phyloP scores from a whole-genome alignment of 495 filamentous ascomycete genomes.

The Geoglossum glabrum region DNA sequence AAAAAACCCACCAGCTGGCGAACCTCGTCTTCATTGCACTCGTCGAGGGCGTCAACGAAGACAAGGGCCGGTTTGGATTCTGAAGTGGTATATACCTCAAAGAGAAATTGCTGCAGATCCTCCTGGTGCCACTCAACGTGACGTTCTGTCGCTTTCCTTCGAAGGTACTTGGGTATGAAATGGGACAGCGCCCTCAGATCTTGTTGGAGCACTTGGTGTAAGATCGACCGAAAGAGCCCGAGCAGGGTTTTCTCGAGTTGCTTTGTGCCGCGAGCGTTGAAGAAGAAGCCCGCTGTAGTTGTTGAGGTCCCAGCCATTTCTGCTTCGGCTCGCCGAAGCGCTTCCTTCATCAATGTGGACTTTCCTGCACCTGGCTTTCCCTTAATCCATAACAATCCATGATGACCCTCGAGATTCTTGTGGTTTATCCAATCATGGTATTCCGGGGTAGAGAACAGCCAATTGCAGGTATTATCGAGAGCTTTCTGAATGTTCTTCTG shows the following conservation, averaged over 20 bases:
- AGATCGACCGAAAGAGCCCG: slow-evolving; percentile 10
- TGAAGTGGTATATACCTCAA: too few relatives aligned
- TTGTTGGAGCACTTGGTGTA: not conserved
- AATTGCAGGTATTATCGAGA: slow-evolving; percentile 3
- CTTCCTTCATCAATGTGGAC: slow-evolving; percentile 26
- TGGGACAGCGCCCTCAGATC: too few relatives aligned
- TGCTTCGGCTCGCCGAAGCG: slow-evolving; percentile 1
- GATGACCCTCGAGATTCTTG: too few relatives aligned
- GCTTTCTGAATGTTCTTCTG: not conserved
- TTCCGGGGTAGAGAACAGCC: slow-evolving; percentile 12
- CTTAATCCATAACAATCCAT: slow-evolving; percentile 17
- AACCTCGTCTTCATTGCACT: slow-evolving; percentile 19
- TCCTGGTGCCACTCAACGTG: too few relatives aligned
- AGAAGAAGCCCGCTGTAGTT: slow-evolving; percentile 8
- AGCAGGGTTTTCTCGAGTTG: slow-evolving; percentile 10
- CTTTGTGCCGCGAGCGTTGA: slow-evolving; percentile 14
- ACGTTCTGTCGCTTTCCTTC: too few relatives aligned
- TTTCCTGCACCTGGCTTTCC: slow-evolving; percentile 22
- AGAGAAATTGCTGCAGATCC: too few relatives aligned
- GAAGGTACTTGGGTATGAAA: too few relatives aligned
- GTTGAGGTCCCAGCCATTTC: not conserved
- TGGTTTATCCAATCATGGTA: not conserved
- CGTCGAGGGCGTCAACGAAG: slow-evolving; percentile 26
- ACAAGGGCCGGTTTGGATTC: too few relatives aligned
- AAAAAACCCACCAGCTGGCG: slow-evolving; percentile 20